Conservation (phyloP, 1,139 yeast species). For the Magnusiomyces fungicola region DNA sequence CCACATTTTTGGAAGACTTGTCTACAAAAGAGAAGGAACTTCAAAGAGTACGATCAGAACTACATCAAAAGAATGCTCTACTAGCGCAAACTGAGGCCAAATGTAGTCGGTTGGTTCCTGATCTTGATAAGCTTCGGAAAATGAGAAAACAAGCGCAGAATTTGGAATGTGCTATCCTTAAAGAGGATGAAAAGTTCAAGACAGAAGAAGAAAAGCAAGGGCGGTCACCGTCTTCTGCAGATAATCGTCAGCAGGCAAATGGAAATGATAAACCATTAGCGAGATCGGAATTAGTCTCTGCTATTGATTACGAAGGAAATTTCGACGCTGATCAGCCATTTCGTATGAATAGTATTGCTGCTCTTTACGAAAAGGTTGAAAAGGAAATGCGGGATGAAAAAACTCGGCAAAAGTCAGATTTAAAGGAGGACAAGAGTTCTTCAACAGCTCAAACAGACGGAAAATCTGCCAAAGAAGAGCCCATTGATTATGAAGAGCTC, state of each 20-base stretch:
- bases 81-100: conserved; percentile 37
- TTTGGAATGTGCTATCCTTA: conserved; percentile 49
- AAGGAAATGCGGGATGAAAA: not conserved
- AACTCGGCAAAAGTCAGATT: not conserved
- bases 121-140: not conserved
- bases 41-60: conserved; percentile 14
- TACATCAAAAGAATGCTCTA: conserved; percentile 13
- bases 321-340: conserved; percentile 87
- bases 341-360: conserved; percentile 39
- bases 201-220: conserved; percentile 29
- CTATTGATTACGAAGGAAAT: conserved; percentile 40
- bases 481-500: not conserved
- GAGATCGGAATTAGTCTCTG: too few relatives aligned
- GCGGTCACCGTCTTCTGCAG: conserved; percentile 9
- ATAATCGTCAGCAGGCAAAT: not conserved
- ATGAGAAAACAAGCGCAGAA: conserved; percentile 38
- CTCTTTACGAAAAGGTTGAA: not conserved
- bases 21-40: conserved; percentile 40
- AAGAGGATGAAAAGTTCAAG: conserved; percentile 48
- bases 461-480: not conserved
- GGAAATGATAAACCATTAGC: not conserved
- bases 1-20: conserved; percentile 45
- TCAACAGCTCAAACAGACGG: not conserved
- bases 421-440: not conserved
- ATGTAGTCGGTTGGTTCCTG: conserved; percentile 14